Percentiles rank a stretch among this genome's conserved stretches.
Evolutionary conservation across 805 yeast species (phyloP).

Genomic region (Starmera amethionina): DNA sequence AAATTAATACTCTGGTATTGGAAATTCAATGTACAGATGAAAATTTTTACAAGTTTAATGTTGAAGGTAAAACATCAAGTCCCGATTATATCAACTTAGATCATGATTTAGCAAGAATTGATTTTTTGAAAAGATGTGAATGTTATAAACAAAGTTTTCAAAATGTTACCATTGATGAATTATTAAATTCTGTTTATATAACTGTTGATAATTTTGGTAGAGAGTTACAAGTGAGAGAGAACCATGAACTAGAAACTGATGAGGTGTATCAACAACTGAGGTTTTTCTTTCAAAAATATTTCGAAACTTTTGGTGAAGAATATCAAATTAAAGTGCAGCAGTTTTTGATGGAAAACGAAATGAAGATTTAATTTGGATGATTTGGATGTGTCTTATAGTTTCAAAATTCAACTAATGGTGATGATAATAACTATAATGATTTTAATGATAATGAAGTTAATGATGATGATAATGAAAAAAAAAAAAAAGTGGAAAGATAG

Average conservation of each 20-base stretch:
- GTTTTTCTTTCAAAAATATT: slow-evolving; percentile 24
- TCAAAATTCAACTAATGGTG: no score
- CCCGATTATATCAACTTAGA: slow-evolving; percentile 48
- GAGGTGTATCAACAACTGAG: slow-evolving; percentile 16
- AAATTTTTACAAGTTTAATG: slow-evolving; percentile 45
- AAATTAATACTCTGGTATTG: slow-evolving; percentile 39
- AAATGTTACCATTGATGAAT: slow-evolving; percentile 25
- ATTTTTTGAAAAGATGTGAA: slow-evolving; percentile 47
- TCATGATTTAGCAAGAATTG: slow-evolving; percentile 42
- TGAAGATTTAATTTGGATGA: no score
- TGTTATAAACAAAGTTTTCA: slow-evolving; percentile 37
- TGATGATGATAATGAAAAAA: no score
- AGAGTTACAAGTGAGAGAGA: slow-evolving; percentile 12
- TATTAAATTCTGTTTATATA: slow-evolving; percentile 10
- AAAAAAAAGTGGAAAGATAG: no score
- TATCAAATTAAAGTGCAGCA: slow-evolving; percentile 23
- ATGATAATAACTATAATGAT: no score
- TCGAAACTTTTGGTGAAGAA: slow-evolving; percentile 20
- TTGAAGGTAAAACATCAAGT: slow-evolving; percentile 53
- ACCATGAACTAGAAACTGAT: slow-evolving; percentile 11
- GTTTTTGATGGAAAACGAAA: slow-evolving; percentile 5
- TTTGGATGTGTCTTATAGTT: no score
- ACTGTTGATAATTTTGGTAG: slow-evolving; percentile 14
- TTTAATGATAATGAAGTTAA: no score
- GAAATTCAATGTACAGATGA: slow-evolving; percentile 51